These are phyloP conservation scores for Ophiostoma sp. DNA, from an alignment of 2,329 filamentous ascomycete species.

Conservation along the genomic window DNA sequence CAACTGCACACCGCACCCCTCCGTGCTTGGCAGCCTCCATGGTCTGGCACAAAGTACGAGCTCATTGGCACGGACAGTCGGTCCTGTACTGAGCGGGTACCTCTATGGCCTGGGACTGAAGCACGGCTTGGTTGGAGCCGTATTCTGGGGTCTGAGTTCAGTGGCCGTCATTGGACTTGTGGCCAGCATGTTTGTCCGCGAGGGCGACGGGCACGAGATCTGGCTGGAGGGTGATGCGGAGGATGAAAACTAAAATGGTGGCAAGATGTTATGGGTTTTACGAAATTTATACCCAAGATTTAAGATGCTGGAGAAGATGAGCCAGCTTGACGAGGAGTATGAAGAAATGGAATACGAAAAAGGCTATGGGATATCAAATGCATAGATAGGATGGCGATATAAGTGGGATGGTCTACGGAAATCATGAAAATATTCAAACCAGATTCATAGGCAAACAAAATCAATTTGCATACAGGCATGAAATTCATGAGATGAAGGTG, in stretches of 20 bases:
- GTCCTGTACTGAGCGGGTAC: constrained; percentile 60
- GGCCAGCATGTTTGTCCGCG: constrained; percentile 54
- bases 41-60: constrained; percentile 59
- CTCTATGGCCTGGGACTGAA: constrained; percentile 61
- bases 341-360: background rate
- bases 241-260: constrained; percentile 34
- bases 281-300: constrained; percentile 28
- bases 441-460: background rate
- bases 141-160: constrained; percentile 57
- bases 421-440: background rate
- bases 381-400: background rate
- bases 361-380: background rate
- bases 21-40: constrained; percentile 59
- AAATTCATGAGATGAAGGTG: background rate
- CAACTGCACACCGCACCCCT: constrained; percentile 59
- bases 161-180: constrained; percentile 52
- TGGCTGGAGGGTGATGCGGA: constrained; percentile 63
- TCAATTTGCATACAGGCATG: too few relatives aligned
- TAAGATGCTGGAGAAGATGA: background rate
- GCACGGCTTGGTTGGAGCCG: constrained; percentile 57
- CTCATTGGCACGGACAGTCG: constrained; percentile 59
- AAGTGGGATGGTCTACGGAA: background rate
- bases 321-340: background rate
- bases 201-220: constrained; percentile 66
- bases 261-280: background rate